Conservation (phyloP, 1,284 basidiomycete species). For the Ganoderma boninense region DNA sequence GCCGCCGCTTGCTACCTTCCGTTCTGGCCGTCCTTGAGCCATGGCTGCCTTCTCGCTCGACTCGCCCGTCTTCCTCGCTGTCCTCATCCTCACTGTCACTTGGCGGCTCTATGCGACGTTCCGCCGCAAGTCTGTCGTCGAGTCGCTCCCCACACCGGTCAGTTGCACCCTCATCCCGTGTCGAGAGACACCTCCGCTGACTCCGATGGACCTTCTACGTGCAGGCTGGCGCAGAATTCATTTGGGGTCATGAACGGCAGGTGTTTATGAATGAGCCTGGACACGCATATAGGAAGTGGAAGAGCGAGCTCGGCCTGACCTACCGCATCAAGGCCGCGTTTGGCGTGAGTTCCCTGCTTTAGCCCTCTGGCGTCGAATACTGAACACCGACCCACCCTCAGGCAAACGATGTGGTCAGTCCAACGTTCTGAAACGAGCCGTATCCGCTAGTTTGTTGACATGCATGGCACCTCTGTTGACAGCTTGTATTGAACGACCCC, state of each 20-base stretch:
- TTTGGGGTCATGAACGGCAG: slow-evolving; percentile 18
- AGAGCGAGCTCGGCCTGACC: slow-evolving; percentile 20
- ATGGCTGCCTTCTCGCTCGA: neutral
- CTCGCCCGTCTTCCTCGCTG: neutral
- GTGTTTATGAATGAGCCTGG: slow-evolving; percentile 24
- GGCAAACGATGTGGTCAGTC: slow-evolving; percentile 14
- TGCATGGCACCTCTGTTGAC: neutral
- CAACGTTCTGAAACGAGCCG: too few species aligned
- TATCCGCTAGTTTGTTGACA: neutral
- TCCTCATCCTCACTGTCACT: neutral
- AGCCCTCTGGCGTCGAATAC: neutral
- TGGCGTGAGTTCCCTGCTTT: slow-evolving; percentile 11
- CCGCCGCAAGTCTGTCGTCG: neutral
- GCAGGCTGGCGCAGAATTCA: neutral
- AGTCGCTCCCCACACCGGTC: neutral
- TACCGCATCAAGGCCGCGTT: slow-evolving; percentile 31
- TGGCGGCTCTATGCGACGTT: neutral
- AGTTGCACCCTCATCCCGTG: neutral
- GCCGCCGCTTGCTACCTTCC: too few species aligned
- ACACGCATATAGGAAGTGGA: slow-evolving; percentile 21
- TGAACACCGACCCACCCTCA: neutral
- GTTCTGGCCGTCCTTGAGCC: neutral
- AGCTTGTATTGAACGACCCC: slow-evolving; percentile 42
- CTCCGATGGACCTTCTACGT: neutral
- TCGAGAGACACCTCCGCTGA: neutral